These are phyloP conservation scores for Candida germanica DNA, from an alignment of 805 yeast genomes.

Conservation along the genomic window DNA sequence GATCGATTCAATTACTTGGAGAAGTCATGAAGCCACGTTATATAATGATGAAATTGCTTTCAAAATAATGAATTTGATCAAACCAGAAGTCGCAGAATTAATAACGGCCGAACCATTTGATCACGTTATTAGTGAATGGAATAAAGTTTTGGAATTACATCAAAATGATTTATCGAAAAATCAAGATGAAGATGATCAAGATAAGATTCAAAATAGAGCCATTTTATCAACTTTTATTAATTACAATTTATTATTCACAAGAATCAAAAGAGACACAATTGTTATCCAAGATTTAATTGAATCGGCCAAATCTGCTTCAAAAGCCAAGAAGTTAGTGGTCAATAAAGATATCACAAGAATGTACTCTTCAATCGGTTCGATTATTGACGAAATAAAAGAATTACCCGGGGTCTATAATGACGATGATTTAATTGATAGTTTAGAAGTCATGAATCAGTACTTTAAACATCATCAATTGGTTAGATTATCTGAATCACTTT, in stretches of 20 bases:
- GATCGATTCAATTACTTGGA: slow-evolving; percentile 44
- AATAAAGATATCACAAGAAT: slow-evolving; percentile 47
- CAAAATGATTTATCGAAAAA: slow-evolving; percentile 50
- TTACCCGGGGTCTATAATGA: slow-evolving; percentile 92
- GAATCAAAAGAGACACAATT: slow-evolving; percentile 68
- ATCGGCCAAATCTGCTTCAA: slow-evolving; percentile 13
- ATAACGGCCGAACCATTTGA: slow-evolving; percentile 52
- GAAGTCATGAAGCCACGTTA: slow-evolving; percentile 55
- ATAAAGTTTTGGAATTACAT: slow-evolving; percentile 63
- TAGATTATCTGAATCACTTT: slow-evolving; percentile 45
- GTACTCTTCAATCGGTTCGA: slow-evolving; percentile 48
- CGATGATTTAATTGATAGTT: slow-evolving; percentile 57
- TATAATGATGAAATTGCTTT: slow-evolving; percentile 72
- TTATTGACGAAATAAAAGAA: slow-evolving; percentile 61
- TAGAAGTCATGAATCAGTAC: slow-evolving; percentile 47
- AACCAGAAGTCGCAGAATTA: slow-evolving; percentile 21
- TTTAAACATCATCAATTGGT: slow-evolving; percentile 45
- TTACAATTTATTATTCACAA: slow-evolving; percentile 61
- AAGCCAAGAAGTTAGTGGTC: slow-evolving; percentile 22
- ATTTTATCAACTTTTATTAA: slow-evolving; percentile 72
- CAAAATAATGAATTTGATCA: slow-evolving; percentile 42
- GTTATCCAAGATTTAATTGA: slow-evolving; percentile 36
- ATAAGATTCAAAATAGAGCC: slow-evolving; percentile 66
- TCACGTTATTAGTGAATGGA: slow-evolving; percentile 59
- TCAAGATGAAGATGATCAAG: slow-evolving; percentile 48